phyloP scores from a whole-genome alignment of 345 rosid species.

The Salix koriyanagi region DNA sequence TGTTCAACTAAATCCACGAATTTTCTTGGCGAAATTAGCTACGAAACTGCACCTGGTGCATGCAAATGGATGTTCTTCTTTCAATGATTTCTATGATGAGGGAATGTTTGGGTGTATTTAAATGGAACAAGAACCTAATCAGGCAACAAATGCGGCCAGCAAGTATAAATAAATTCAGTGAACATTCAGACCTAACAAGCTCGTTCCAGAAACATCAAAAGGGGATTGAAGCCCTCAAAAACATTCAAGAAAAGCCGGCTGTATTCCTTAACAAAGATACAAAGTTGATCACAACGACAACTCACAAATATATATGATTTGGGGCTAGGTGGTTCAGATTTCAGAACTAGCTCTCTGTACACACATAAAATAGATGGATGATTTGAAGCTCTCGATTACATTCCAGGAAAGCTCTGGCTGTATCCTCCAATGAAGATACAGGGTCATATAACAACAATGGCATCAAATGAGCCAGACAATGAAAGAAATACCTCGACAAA shows the following conservation, averaged over 20 bases:
- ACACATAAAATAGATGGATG: neutral
- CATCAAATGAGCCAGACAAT: neutral
- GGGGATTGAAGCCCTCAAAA: neutral
- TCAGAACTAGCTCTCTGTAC: neutral
- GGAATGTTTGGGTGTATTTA: neutral
- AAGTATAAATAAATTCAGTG: neutral
- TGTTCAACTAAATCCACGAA: neutral
- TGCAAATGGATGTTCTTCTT: neutral
- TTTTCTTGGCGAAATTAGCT: neutral
- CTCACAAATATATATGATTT: neutral
- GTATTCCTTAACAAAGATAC: neutral
- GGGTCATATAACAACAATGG: neutral
- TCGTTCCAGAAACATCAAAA: neutral
- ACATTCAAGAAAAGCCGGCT: neutral
- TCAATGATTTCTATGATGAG: neutral
- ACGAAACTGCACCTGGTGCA: neutral
- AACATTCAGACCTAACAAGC: neutral
- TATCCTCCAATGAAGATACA: neutral
- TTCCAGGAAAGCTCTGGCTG: neutral
- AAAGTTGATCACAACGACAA: neutral
- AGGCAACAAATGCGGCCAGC: neutral
- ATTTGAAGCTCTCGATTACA: neutral
- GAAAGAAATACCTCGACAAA: neutral
- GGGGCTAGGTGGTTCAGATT: neutral
- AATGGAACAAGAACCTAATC: neutral